Evolutionary conservation across 2,329 filamentous ascomycete species (phyloP), one percentile per base, ranked within the genome.

Genomic region (Alternaria novae-zelandiae): DNA sequence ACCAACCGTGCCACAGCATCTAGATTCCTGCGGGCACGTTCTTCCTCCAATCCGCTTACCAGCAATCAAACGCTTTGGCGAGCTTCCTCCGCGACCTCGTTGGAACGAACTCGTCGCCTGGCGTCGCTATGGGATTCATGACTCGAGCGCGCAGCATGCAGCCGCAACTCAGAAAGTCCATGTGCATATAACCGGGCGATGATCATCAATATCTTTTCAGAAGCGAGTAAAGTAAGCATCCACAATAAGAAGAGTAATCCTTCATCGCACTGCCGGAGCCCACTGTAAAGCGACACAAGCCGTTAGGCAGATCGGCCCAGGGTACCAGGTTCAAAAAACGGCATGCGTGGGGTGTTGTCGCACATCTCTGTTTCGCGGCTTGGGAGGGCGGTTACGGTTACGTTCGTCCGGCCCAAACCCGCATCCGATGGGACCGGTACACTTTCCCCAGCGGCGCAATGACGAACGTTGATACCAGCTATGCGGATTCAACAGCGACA

Each of bases 41-140:
- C 57, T 57, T 70, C 68, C 68, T 69, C 68, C 68, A 70, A 70
- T 69, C 64, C 58, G 54, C 36, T 25, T 43, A 28, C 50, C 20
- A 55, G 61, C 54, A 47, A 57, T 53, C 64, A 61, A 46, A 56
- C 23, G 15, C 50, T 50, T 43, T 61, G 43, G 53, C 58, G 30
- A 54, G 44, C 30, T 49, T 57, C 58, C 58, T 56, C 55, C 36
- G 47, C 47, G 28, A 13, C 36, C 47, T 58, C 47, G 54, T 51
- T 57, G 54, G 59, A 54, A 54, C 51, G 26, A 47, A 28, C 15
- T 46, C 12, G 13, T 57, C 23, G 30, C 49, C 28, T 41, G 30
- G 30, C 49, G 30, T 36, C 20, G 49, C 11, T 13, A 21, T 36
- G 13, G 13, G 49, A 53, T 23, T 23, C 57, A 57, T 47, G 45